phyloP scores from a whole-genome alignment of 2,329 filamentous ascomycete genomes.

The Colletotrichum chrysophilum region DNA sequence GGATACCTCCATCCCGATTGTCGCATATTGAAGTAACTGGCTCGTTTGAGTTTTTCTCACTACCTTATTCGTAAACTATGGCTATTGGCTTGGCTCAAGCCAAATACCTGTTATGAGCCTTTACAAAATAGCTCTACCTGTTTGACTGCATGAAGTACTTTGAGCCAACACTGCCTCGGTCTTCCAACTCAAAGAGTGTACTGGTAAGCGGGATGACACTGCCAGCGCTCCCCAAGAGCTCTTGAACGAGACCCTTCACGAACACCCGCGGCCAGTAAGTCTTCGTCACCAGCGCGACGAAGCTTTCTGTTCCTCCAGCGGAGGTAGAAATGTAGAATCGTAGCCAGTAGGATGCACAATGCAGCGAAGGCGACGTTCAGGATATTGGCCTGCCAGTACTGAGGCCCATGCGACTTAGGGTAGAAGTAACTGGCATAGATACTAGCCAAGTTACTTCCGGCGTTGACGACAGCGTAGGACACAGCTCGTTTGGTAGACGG shows the following conservation, averaged over 20 bases:
- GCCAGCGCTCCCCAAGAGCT: background rate
- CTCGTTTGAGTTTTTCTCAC: background rate
- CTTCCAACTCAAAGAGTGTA: background rate
- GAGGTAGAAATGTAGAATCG: background rate
- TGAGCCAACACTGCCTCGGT: background rate
- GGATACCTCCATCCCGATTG: background rate
- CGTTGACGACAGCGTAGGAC: constrained; percentile 63
- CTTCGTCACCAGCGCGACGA: background rate
- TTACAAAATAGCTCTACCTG: background rate
- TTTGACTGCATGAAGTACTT: background rate
- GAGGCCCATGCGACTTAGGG: constrained; percentile 70
- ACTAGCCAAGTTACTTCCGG: constrained; percentile 57
- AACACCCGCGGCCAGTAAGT: background rate
- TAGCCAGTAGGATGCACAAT: background rate
- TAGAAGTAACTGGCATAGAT: constrained; percentile 62
- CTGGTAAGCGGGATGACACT: background rate
- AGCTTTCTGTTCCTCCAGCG: background rate
- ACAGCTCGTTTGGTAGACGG: constrained; percentile 72
- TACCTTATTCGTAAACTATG: background rate
- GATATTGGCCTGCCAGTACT: constrained; percentile 36
- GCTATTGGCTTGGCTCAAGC: background rate
- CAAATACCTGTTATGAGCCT: background rate
- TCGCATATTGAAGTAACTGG: background rate
- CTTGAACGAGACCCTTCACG: background rate
- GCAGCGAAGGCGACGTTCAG: background rate